Percentiles rank a stretch among this genome's conserved stretches.
phyloP scores from a whole-genome alignment of 179 eudicot genomes.

The Carnegiea gigantea region DNA sequence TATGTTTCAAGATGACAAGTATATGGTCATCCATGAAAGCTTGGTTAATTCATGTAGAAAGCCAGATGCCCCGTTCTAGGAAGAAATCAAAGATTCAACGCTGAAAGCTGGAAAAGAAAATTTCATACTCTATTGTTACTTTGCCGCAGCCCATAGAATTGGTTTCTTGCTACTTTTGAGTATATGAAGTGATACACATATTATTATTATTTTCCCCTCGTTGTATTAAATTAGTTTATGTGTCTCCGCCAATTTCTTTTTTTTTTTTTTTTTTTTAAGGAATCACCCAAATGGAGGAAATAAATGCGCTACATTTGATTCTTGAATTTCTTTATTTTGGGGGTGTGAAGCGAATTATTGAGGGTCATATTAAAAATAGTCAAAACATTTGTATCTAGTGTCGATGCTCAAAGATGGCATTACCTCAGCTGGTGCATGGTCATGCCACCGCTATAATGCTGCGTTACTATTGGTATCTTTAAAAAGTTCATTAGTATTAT shows the following conservation, averaged over 20 bases:
- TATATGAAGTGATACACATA: not conserved
- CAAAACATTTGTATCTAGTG: too few relatives aligned
- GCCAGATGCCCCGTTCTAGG: not conserved
- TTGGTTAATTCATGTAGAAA: not conserved
- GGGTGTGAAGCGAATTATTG: not conserved
- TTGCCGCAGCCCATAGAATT: not conserved
- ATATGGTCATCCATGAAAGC: not conserved
- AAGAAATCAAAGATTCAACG: not conserved
- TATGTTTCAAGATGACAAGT: not conserved
- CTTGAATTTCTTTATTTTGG: too few relatives aligned
- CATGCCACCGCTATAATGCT: too few relatives aligned
- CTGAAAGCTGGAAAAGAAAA: not conserved
- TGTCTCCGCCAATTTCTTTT: not conserved
- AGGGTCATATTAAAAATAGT: too few relatives aligned
- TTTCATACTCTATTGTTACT: not conserved
- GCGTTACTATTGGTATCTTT: too few relatives aligned
- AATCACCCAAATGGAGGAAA: too few relatives aligned
- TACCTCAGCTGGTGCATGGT: too few relatives aligned
- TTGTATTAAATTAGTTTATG: not conserved
- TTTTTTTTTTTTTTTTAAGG: too few relatives aligned
- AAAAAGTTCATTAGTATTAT: too few relatives aligned
- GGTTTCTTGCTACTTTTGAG: not conserved
- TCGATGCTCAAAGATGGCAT: too few relatives aligned
- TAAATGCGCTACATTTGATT: too few relatives aligned
- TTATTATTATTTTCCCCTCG: not conserved